phyloP scores from a whole-genome alignment of 2,329 filamentous ascomycete genomes.

The Trichoderma simmonsii region DNA sequence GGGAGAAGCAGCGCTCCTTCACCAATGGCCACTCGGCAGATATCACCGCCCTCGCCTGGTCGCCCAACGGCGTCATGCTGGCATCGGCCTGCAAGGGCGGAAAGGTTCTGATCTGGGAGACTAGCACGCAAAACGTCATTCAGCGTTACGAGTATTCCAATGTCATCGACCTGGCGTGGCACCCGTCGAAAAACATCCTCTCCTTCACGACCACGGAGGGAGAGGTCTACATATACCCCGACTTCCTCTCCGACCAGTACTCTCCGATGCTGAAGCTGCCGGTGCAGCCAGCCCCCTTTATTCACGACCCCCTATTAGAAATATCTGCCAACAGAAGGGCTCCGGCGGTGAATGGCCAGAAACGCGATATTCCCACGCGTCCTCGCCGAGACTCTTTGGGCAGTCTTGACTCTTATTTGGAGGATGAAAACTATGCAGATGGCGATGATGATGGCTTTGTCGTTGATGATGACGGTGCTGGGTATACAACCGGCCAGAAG shows the following conservation, averaged over 20 bases:
- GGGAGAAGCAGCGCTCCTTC: conserved; percentile 82
- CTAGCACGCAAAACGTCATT: conserved; percentile 78
- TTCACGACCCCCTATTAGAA: conserved; percentile 74
- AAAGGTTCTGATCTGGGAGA: conserved; percentile 81
- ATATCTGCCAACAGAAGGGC: conserved; percentile 62
- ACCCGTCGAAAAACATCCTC: conserved; percentile 80
- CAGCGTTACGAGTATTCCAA: conserved; percentile 76
- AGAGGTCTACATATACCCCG: conserved; percentile 84
- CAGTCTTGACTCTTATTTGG: conserved; percentile 80
- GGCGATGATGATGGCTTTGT: conserved; percentile 74
- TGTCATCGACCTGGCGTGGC: conserved; percentile 85
- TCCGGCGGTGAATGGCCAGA: conserved; percentile 50
- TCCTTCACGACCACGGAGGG: conserved; percentile 93
- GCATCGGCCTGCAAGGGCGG: conserved; percentile 66
- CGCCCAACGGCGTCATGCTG: conserved; percentile 86
- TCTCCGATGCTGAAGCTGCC: conserved; percentile 54
- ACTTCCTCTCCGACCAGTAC: conserved; percentile 61
- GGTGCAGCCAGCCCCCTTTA: conserved; percentile 76
- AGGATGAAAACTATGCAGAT: conserved; percentile 47
- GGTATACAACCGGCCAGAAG: conserved; percentile 65
- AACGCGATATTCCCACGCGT: conserved; percentile 46
- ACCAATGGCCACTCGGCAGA: conserved; percentile 75
- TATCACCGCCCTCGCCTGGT: conserved; percentile 87
- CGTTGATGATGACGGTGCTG: conserved; percentile 90
- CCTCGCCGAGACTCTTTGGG: conserved; percentile 64